Evolutionary conservation across 2,329 filamentous ascomycete species (phyloP).

Genomic region (Aureobasidium sp.): DNA sequence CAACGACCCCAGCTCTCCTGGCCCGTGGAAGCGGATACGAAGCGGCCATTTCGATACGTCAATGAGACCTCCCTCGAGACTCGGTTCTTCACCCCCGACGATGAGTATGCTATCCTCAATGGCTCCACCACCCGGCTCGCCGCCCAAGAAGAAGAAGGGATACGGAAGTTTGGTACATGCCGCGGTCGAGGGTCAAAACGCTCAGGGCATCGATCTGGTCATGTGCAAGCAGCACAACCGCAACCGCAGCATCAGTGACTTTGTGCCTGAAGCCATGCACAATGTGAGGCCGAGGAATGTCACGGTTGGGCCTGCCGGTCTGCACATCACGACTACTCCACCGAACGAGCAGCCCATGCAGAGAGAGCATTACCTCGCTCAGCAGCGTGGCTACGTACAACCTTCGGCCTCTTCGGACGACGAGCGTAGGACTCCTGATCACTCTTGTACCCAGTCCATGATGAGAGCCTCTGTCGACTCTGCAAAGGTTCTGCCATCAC

Average conservation of each 20-base stretch:
- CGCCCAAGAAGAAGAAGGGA: constrained; percentile 40
- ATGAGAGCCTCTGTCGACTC: constrained; percentile 18
- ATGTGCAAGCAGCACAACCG: constrained; percentile 47
- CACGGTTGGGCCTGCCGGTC: constrained; percentile 55
- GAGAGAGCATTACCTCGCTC: constrained; percentile 74
- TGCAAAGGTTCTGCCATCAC: constrained; percentile 55
- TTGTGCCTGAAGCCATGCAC: constrained; percentile 64
- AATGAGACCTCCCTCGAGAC: constrained; percentile 20
- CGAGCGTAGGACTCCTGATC: constrained; percentile 29
- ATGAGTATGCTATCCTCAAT: constrained; percentile 19
- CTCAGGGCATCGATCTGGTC: not conserved
- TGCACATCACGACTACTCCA: constrained; percentile 43
- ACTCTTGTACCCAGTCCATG: constrained; percentile 37
- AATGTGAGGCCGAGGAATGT: constrained; percentile 63
- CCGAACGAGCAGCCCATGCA: constrained; percentile 51
- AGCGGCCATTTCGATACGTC: constrained; percentile 24
- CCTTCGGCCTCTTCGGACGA: constrained; percentile 4
- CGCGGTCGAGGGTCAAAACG: constrained; percentile 29
- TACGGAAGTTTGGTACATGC: constrained; percentile 39
- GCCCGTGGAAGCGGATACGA: constrained; percentile 36
- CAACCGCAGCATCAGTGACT: constrained; percentile 84
- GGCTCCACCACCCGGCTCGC: constrained; percentile 25
- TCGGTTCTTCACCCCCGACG: constrained; percentile 29
- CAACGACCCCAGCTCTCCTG: constrained; percentile 31
- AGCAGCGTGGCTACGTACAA: constrained; percentile 64